Evolutionary conservation across 2,329 filamentous ascomycete genomes (phyloP).

Genomic region (Erysiphe neolycopersici): DNA sequence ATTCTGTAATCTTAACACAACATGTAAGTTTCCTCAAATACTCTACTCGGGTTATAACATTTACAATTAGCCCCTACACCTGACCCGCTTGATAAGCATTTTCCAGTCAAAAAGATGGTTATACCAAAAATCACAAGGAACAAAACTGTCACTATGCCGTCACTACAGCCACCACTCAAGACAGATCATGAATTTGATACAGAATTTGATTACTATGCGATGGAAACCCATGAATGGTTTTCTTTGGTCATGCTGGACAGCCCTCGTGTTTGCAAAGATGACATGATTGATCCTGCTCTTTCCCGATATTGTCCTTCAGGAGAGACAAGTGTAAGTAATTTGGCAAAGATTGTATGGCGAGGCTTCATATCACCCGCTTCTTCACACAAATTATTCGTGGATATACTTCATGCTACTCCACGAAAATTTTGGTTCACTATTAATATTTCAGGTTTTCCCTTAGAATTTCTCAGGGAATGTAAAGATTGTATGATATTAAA

Average conservation of each 20-base stretch:
- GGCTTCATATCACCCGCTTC: constrained; percentile 29
- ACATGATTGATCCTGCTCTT: constrained; percentile 40
- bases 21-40: constrained; percentile 16
- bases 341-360: constrained; percentile 28
- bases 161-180: constrained; percentile 11
- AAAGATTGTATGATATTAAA: constrained; percentile 27
- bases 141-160: constrained; percentile 10
- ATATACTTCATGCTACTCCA: constrained; percentile 20
- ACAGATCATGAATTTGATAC: constrained; percentile 15
- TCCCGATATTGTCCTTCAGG: constrained; percentile 36
- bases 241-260: constrained; percentile 39
- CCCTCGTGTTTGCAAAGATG: constrained; percentile 28
- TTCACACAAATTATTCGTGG: constrained; percentile 21
- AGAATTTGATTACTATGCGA: constrained; percentile 33
- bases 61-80: constrained; percentile 18
- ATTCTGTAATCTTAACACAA: constrained; percentile 34
- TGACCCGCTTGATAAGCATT: constrained; percentile 22
- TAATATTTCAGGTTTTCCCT: constrained; percentile 24
- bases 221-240: constrained; percentile 48
- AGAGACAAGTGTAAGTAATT: constrained; percentile 9
- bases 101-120: constrained; percentile 19
- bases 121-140: constrained; percentile 10
- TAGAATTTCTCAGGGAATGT: constrained; percentile 18
- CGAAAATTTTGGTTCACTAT: constrained; percentile 27
- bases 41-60: not conserved